Evolutionary conservation across 2,329 filamentous ascomycete species (phyloP), one percentile per base, ranked within the genome.

Genomic region (Hymenoscyphus infarciens): DNA sequence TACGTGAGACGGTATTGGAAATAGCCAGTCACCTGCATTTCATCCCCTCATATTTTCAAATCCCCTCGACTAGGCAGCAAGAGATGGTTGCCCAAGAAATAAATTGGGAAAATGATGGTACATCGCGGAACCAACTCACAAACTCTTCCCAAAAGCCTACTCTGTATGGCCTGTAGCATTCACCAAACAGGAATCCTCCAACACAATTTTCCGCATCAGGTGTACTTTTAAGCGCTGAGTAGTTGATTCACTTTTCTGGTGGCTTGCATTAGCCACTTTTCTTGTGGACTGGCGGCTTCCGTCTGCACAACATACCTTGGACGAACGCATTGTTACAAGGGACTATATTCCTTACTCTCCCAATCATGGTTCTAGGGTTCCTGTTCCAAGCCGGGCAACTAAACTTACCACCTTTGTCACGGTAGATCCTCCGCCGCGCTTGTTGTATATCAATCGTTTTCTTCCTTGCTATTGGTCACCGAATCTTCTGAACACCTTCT

Each of bases 281-380:
- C 19, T 13, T 5, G 13, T 22, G 45, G 22, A 6, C 45, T 52
- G 10, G 22, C 19, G 45, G 19, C 19, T 49, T 52, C 19, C n/a
- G 22, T 52, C 45, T 52, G 45, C 45, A 52, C 45, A 22, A 52
- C 45, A 52, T 52, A 52, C 45, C 22, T 52, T 52, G 45, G 45
- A 25, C 22, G 19, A 52, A 52, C n/a, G n/a, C 4, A 25, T 13
- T 22, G 13, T 22, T 11, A 52, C 45, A 52, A 22, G 45, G 19
- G 19, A 25, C 25, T 52, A 22, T 19, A 16, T 49, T 11, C 19
- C 19, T 49, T 49, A 49, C 11, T 22, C 19, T 52, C 45, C 5
- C 10, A n/a, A 22, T 52, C 19, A 22, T 22, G 45, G 19, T 52
- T 19, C 42, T 19, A 3, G 42, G 42, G n/a, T 1, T 49, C 19